Evolutionary conservation across 2,329 filamentous ascomycete genomes (phyloP).

Genomic region (Chaetomiaceae sp.): DNA sequence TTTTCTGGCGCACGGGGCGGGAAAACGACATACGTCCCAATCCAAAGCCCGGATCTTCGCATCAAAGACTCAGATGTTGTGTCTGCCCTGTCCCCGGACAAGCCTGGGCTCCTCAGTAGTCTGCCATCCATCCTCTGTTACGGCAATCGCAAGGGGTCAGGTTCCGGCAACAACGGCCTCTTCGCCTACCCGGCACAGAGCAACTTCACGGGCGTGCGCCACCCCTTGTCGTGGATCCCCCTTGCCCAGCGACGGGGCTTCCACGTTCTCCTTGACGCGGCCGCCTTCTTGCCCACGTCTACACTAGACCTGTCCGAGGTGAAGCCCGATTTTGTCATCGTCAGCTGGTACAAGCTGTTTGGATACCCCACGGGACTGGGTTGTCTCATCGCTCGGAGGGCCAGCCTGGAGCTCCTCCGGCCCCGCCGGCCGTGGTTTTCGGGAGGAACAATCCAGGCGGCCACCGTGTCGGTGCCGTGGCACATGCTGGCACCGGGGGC

Average conservation of each 20-base stretch:
- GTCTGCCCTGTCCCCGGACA: conserved; percentile 22
- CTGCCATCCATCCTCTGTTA: neutral
- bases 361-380: conserved; percentile 40
- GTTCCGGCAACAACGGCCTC: conserved; percentile 27
- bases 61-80: conserved; percentile 27
- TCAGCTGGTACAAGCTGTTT: conserved; percentile 41
- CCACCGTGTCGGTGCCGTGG: conserved; percentile 30
- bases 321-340: conserved; percentile 36
- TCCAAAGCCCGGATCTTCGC: conserved; percentile 28
- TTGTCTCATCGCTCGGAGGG: conserved; percentile 34
- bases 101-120: neutral
- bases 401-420: conserved; percentile 30
- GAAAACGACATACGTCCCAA: conserved; percentile 31
- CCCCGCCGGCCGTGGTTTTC: conserved; percentile 37
- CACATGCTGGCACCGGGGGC: conserved; percentile 28
- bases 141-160: too few species aligned
- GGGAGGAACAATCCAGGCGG: conserved; percentile 36
- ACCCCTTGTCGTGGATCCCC: conserved; percentile 35
- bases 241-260: conserved; percentile 35
- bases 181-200: conserved; percentile 44
- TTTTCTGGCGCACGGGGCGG: conserved; percentile 30
- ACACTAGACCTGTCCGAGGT: conserved; percentile 32
- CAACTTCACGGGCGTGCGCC: conserved; percentile 41
- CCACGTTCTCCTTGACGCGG: conserved; percentile 38
- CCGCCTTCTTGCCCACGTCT: conserved; percentile 37